These are phyloP conservation scores for Kwoniella shandongensis DNA, from an alignment of 768 basidiomycete species.

Conservation along the genomic window DNA sequence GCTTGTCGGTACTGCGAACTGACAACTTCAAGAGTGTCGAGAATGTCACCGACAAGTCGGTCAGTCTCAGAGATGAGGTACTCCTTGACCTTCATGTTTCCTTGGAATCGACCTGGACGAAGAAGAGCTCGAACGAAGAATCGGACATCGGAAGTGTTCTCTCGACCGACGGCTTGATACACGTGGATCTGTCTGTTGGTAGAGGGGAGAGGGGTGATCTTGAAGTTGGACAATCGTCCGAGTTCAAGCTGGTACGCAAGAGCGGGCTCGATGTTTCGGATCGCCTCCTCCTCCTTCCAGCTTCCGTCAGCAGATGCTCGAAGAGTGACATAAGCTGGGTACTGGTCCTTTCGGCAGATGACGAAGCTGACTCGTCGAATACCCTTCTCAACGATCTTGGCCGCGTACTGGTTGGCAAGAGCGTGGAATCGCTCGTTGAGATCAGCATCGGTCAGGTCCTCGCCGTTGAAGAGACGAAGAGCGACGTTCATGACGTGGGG, in stretches of 20 bases:
- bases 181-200: slow-evolving; percentile 98
- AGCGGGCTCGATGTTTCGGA: slow-evolving; percentile 97
- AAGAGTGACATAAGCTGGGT: slow-evolving; percentile 92
- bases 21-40: slow-evolving; percentile 94
- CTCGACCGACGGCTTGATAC: slow-evolving; percentile 89
- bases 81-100: slow-evolving; percentile 90
- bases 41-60: slow-evolving; percentile 85
- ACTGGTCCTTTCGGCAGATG: slow-evolving; percentile 84
- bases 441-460: slow-evolving; percentile 77
- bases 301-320: slow-evolving; percentile 62
- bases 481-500: slow-evolving; percentile 95
- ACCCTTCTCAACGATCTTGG: slow-evolving; percentile 68
- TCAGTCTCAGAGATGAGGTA: slow-evolving; percentile 99
- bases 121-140: slow-evolving; percentile 98
- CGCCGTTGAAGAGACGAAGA: slow-evolving; percentile 78
- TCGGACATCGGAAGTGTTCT: slow-evolving; percentile 95
- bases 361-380: slow-evolving; percentile 89
- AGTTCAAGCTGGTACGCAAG: slow-evolving; percentile 97
- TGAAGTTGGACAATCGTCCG: slow-evolving; percentile 93
- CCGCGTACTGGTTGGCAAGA: slow-evolving; percentile 69
- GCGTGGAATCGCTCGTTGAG: slow-evolving; percentile 65
- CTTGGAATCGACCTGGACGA: slow-evolving; percentile 89
- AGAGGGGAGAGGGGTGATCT: slow-evolving; percentile 90
- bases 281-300: slow-evolving; percentile 93
- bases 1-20: slow-evolving; percentile 84